phyloP scores from a whole-genome alignment of 345 rosid genomes.

The Moringa oleifera region DNA sequence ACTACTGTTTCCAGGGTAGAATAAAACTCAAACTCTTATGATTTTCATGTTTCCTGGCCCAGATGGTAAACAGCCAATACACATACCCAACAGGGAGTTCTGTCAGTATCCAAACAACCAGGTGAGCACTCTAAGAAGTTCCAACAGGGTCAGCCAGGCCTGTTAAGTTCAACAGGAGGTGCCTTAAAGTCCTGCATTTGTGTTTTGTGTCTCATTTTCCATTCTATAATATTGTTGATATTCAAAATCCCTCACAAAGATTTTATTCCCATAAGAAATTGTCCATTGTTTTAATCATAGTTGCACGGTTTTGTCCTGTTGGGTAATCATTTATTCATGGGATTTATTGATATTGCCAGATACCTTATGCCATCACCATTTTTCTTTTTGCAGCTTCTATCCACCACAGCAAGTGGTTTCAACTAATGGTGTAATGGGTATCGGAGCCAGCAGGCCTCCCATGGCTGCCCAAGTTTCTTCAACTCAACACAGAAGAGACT shows the following conservation, averaged over 20 bases:
- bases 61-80: slow-evolving; percentile 37
- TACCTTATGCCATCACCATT: neutral
- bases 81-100: slow-evolving; percentile 24
- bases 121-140: slow-evolving; percentile 20
- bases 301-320: neutral
- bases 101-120: slow-evolving; percentile 28
- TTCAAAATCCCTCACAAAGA: no score
- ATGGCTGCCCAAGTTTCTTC: slow-evolving; percentile 18
- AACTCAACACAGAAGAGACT: slow-evolving; percentile 30
- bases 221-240: neutral
- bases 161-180: neutral
- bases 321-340: neutral
- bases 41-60: slow-evolving; percentile 11
- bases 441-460: slow-evolving; percentile 16
- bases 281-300: no score
- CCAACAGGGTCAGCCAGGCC: neutral
- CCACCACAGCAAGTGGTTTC: slow-evolving; percentile 21
- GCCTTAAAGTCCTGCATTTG: no score
- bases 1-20: neutral
- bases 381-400: slow-evolving; percentile 26
- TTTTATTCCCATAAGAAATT: no score
- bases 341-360: neutral
- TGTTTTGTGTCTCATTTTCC: no score
- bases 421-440: slow-evolving; percentile 16
- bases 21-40: slow-evolving; percentile 9